Percentiles rank a stretch among this genome's conserved stretches.
These are phyloP conservation scores for Venturia aucupariae DNA, from an alignment of 2,329 filamentous ascomycete species.

Conservation along the genomic window DNA sequence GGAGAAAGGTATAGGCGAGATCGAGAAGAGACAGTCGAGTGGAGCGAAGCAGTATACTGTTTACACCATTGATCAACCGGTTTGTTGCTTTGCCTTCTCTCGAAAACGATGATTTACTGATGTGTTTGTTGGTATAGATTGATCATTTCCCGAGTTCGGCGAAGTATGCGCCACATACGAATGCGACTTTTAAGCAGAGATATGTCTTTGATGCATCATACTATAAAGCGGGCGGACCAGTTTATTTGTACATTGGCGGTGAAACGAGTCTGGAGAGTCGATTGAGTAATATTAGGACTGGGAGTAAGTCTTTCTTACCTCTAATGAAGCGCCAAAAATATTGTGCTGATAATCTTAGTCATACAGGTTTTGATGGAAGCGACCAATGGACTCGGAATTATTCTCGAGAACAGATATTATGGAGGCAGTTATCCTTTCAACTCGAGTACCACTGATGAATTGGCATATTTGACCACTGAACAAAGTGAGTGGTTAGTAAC, in stretches of 20 bases:
- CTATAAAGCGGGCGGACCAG: constrained; percentile 45
- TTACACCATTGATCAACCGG: not conserved
- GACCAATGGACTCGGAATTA: constrained; percentile 45
- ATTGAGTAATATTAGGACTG: constrained; percentile 33
- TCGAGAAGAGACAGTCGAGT: not conserved
- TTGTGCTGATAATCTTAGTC: constrained; percentile 18
- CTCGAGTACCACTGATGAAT: constrained; percentile 39
- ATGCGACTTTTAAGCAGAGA: constrained; percentile 45
- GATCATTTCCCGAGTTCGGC: constrained; percentile 37
- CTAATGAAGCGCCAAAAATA: constrained; percentile 16
- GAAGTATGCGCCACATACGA: constrained; percentile 34
- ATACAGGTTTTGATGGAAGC: constrained; percentile 47
- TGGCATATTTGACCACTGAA: constrained; percentile 42
- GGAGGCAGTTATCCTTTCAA: constrained; percentile 41
- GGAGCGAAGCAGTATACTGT: not conserved
- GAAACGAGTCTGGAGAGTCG: constrained; percentile 33
- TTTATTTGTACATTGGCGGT: constrained; percentile 41
- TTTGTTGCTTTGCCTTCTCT: not conserved
- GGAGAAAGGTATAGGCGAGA: not conserved
- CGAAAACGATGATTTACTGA: not conserved
- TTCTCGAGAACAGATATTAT: constrained; percentile 45
- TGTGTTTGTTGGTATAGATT: constrained; percentile 24
- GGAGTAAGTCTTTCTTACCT: constrained; percentile 19
- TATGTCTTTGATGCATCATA: constrained; percentile 47
- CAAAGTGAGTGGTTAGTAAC: constrained; percentile 27